Base-by-base conservation (phyloP, 1,284 basidiomycete genomes). In the Thelephora terrestris region DNA sequence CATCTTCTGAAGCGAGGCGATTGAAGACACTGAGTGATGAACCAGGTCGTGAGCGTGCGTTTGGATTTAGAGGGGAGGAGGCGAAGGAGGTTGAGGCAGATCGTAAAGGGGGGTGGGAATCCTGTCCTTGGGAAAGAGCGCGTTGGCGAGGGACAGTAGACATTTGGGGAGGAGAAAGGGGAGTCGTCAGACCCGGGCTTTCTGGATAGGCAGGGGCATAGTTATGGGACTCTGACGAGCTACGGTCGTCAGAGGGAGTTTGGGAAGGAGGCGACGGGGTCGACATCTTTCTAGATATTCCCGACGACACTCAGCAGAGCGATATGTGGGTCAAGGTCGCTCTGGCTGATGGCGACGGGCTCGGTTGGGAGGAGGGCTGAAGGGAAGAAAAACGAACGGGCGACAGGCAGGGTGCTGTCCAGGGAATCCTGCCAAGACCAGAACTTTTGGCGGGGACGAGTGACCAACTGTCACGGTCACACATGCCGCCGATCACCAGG, bases 31-130 rank as follows among this genome's bases (percentile, higher is more conserved):
- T 45, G 43, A 34, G 43, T 14, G 25, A 12, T 52, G 63, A 58
- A 46, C 47, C 56, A 38, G 69, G 57, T 50, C 62, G 50, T 47
- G 65, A 57, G 43, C 59, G 62, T 37, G 54, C 25, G 50, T 72
- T 68, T 25, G 73, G 73, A 52, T 75, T 75, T 37, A 76, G 63
- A 5, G 75, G 74, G 16, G 75, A 75, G 32, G 72, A 70, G 32
- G 70, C 61, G 51, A 72, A 71, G 47, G 62, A 49, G 18, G 54
- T 54, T 14, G 55, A 47, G 20, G 52, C 42, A 16, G 58, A 54
- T 47, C 50, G 43, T 29, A 49, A 20, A 62, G 49, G 20, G 64
- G 52, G 37, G 64, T 58, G 12, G 62, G 61, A 17, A 35, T 65
- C 64, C 29, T 32, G 25, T 27, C 25, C 25, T 27, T 27, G 29